These are phyloP conservation scores for Tuctoria greenei DNA, from an alignment of 176 grass and related monocot genomes.

Conservation along the genomic window DNA sequence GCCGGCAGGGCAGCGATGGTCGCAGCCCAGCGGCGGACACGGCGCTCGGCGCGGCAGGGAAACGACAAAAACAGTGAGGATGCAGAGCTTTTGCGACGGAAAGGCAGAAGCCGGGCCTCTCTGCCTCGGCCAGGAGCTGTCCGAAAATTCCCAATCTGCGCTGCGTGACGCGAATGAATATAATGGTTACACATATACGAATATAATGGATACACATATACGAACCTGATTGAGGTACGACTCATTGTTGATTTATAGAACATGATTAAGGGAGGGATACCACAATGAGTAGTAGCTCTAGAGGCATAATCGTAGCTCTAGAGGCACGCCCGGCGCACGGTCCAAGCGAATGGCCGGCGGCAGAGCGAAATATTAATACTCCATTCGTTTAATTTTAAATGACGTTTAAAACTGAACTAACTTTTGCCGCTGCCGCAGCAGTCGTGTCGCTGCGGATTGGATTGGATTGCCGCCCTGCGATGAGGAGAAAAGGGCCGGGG, in stretches of 20 bases:
- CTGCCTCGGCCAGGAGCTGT: not conserved
- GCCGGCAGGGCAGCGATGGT: not conserved
- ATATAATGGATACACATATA: too few species aligned
- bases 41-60: not conserved
- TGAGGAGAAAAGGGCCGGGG: not conserved
- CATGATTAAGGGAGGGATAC: too few species aligned
- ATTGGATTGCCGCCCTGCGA: not conserved
- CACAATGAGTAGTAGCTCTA: too few species aligned
- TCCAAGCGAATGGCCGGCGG: too few species aligned
- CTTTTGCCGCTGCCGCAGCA: not conserved
- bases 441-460: not conserved
- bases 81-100: not conserved
- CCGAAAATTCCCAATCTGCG: constrained; percentile 21
- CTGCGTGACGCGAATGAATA: not conserved
- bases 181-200: too few species aligned
- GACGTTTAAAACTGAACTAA: too few species aligned
- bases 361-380: too few species aligned
- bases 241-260: too few species aligned
- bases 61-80: constrained; percentile 6
- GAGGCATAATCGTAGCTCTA: too few species aligned
- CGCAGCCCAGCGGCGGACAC: not conserved
- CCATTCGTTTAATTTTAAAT: too few species aligned
- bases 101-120: not conserved
- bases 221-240: too few species aligned
- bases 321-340: too few species aligned